Evolutionary conservation across 176 grass and related monocot genomes (phyloP).

Genomic region (Themeda triandra): DNA sequence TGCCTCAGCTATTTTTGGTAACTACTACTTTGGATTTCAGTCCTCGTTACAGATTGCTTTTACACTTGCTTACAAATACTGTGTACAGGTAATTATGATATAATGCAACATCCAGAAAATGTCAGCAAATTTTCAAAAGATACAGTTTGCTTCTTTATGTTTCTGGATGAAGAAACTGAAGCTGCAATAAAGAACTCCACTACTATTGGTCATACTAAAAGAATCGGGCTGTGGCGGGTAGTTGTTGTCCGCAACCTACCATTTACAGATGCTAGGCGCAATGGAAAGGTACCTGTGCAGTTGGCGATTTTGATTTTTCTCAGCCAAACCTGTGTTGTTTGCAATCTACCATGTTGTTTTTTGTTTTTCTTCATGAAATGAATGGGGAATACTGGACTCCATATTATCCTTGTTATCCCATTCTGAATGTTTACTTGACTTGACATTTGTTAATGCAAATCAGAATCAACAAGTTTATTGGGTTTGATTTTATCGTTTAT

Average conservation of each 20-base stretch:
- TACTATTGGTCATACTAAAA: conserved; percentile 45
- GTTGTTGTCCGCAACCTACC: conserved; percentile 92
- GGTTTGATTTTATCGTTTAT: conserved; percentile 11
- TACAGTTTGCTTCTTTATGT: conserved; percentile 96
- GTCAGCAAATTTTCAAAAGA: conserved; percentile 71
- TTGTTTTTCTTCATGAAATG: conserved; percentile 7
- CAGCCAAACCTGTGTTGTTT: background rate
- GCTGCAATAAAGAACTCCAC: conserved; percentile 76
- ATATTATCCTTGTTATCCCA: background rate
- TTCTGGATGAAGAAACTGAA: conserved; percentile 97
- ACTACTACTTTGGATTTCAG: background rate
- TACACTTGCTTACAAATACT: conserved; percentile 24
- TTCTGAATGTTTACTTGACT: background rate
- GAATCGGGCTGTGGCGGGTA: conserved; percentile 79
- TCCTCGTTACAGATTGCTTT: conserved; percentile 11
- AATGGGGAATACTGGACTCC: conserved; percentile 4
- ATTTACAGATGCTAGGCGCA: conserved; percentile 79
- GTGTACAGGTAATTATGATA: conserved; percentile 86
- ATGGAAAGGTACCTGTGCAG: conserved; percentile 70
- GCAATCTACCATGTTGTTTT: background rate
- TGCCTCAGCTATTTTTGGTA: conserved; percentile 99
- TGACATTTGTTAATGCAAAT: conserved; percentile 10
- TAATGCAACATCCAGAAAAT: conserved; percentile 94
- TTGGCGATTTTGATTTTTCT: conserved; percentile 25
- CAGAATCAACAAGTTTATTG: background rate